Conservation (phyloP, 495 filamentous ascomycete species). For the Lepraria neglecta region DNA sequence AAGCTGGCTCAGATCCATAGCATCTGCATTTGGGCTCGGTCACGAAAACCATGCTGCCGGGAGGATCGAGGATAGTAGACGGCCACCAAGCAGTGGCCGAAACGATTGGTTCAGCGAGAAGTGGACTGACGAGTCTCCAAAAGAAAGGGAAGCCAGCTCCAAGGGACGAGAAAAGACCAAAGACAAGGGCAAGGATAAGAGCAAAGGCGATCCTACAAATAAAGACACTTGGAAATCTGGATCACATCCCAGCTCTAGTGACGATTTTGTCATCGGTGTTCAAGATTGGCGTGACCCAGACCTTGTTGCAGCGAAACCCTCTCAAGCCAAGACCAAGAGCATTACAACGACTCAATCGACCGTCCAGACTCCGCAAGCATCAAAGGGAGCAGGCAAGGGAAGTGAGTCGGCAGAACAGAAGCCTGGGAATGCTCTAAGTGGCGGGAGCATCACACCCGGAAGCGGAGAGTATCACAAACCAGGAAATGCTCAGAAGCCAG, state of each 20-base stretch:
- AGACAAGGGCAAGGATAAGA: slow-evolving; percentile 24
- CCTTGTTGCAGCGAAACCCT: slow-evolving; percentile 46
- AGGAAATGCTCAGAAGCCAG: slow-evolving; percentile 19
- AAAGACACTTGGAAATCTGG: slow-evolving; percentile 23
- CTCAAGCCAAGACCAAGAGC: slow-evolving; percentile 25
- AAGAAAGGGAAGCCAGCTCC: slow-evolving; percentile 25
- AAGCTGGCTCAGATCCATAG: slow-evolving; percentile 53
- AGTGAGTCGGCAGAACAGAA: slow-evolving; percentile 24
- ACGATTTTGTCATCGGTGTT: slow-evolving; percentile 84
- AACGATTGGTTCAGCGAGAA: slow-evolving; percentile 69
- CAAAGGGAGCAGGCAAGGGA: slow-evolving; percentile 9
- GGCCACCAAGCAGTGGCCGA: slow-evolving; percentile 76
- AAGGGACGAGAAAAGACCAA: slow-evolving; percentile 13
- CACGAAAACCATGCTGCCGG: slow-evolving; percentile 29
- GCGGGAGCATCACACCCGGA: slow-evolving; percentile 67
- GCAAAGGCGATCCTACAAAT: slow-evolving; percentile 13
- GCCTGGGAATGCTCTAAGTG: slow-evolving; percentile 41
- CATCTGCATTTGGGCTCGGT: slow-evolving; percentile 50
- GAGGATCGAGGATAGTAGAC: slow-evolving; percentile 50
- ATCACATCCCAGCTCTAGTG: slow-evolving; percentile 37
- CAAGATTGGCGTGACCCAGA: slow-evolving; percentile 92
- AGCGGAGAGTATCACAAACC: slow-evolving; percentile 64
- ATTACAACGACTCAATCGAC: slow-evolving; percentile 24
- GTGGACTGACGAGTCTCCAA: slow-evolving; percentile 52
- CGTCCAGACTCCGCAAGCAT: slow-evolving; percentile 18